phyloP scores from a whole-genome alignment of 2,329 filamentous ascomycete genomes.

The Clonostachys sp. region DNA sequence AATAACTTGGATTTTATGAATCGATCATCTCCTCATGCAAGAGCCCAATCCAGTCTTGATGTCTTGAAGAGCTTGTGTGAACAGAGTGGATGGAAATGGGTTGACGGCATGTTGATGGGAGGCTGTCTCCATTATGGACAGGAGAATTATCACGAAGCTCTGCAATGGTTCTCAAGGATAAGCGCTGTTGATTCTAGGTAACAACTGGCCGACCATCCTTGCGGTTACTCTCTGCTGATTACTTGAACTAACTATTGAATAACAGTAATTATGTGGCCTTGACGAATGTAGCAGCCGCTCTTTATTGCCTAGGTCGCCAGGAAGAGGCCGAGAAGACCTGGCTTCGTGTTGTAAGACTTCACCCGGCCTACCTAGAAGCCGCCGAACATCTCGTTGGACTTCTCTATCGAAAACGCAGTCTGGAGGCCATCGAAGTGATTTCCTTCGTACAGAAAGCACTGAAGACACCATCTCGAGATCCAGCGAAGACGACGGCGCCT shows the following conservation, averaged over 20 bases:
- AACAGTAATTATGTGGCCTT: slow-evolving; percentile 83
- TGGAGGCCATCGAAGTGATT: slow-evolving; percentile 84
- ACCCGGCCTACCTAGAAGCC: slow-evolving; percentile 88
- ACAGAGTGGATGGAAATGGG: slow-evolving; percentile 81
- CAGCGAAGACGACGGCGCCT: slow-evolving; percentile 13
- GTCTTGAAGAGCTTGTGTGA: slow-evolving; percentile 72
- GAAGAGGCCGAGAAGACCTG: slow-evolving; percentile 84
- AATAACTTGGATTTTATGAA: neutral
- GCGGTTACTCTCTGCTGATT: slow-evolving; percentile 14
- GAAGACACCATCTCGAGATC: slow-evolving; percentile 19
- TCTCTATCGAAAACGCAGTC: slow-evolving; percentile 76
- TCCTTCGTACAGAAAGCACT: slow-evolving; percentile 76
- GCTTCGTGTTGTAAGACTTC: slow-evolving; percentile 75
- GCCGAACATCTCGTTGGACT: slow-evolving; percentile 91
- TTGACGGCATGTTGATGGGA: slow-evolving; percentile 86
- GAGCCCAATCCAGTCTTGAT: slow-evolving; percentile 64
- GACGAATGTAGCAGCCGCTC: slow-evolving; percentile 85
- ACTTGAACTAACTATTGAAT: neutral
- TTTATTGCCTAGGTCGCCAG: slow-evolving; percentile 77
- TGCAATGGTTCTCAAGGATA: slow-evolving; percentile 69
- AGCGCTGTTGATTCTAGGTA: slow-evolving; percentile 51
- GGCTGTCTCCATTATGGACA: slow-evolving; percentile 91
- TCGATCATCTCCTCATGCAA: slow-evolving; percentile 31
- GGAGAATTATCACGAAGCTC: slow-evolving; percentile 73
- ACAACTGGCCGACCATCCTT: slow-evolving; percentile 1